Conservation (phyloP, 371 early-diverging fungal species). For the Thermomucor indicae-seudaticae region DNA sequence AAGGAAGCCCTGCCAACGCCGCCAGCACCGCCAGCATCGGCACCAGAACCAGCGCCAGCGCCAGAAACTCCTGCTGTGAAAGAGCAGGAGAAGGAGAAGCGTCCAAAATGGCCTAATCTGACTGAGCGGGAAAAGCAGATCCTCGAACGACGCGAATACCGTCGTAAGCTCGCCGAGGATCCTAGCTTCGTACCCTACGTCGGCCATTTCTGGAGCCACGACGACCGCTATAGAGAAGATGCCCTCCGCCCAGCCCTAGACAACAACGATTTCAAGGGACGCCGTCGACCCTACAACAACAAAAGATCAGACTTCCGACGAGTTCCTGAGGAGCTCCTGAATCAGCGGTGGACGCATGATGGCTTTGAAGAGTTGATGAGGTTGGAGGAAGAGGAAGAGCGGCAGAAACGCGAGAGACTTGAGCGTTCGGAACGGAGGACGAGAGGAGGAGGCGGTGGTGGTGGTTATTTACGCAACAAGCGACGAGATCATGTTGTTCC, state of each 20-base stretch:
- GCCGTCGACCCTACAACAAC: not conserved
- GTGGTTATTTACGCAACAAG: not conserved
- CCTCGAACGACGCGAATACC: constrained; percentile 50
- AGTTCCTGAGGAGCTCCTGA: constrained; percentile 13
- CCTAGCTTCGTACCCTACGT: constrained; percentile 58
- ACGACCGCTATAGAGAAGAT: constrained; percentile 52
- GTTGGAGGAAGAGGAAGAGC: constrained; percentile 30
- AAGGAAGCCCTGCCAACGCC: no score
- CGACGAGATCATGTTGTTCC: not conserved
- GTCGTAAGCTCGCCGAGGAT: constrained; percentile 51
- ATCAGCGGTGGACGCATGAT: constrained; percentile 38
- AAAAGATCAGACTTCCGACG: not conserved
- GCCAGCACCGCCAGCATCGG: no score
- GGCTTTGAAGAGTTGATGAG: constrained; percentile 36
- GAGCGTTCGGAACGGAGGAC: not conserved
- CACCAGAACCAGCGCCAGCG: no score
- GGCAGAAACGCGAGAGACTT: constrained; percentile 15
- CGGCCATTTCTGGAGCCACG: constrained; percentile 58
- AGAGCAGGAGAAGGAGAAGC: not conserved
- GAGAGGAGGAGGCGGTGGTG: not conserved
- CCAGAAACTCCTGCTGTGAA: not conserved
- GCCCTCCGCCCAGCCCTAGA: constrained; percentile 16
- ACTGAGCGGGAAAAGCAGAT: constrained; percentile 30
- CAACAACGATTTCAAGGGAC: constrained; percentile 12
- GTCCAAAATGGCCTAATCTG: not conserved